Conservation (phyloP, 768 basidiomycete species). For the Epithele typhae region DNA sequence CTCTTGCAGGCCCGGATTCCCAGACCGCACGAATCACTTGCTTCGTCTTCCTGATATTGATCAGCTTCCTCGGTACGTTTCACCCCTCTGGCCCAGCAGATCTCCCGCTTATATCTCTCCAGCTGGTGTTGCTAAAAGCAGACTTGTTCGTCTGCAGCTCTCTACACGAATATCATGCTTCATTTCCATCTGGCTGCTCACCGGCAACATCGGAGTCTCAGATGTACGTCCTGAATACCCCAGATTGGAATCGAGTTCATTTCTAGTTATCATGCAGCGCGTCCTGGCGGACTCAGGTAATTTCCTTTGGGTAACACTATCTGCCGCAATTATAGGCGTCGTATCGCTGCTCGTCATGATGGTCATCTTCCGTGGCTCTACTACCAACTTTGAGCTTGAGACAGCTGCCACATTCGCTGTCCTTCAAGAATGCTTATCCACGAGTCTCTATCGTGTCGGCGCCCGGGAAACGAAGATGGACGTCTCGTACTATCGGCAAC, state of each 20-base stretch:
- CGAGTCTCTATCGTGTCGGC: slow-evolving; percentile 28
- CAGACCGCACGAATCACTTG: slow-evolving; percentile 31
- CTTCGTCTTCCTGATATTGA: slow-evolving; percentile 35
- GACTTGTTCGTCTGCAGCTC: slow-evolving; percentile 39
- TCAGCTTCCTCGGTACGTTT: slow-evolving; percentile 35
- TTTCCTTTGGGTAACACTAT: slow-evolving; percentile 40
- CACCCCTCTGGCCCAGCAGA: neutral
- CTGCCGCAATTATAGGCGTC: slow-evolving; percentile 34
- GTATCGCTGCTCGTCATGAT: slow-evolving; percentile 35
- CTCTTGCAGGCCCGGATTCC: slow-evolving; percentile 23
- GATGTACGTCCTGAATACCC: slow-evolving; percentile 24
- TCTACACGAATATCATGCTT: slow-evolving; percentile 44
- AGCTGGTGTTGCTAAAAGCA: slow-evolving; percentile 41
- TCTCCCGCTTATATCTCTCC: slow-evolving; percentile 3
- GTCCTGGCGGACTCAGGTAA: slow-evolving; percentile 24
- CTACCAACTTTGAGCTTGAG: slow-evolving; percentile 39
- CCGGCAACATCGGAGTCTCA: slow-evolving; percentile 29
- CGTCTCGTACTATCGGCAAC: slow-evolving; percentile 13
- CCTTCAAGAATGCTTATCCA: slow-evolving; percentile 31
- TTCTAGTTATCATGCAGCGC: slow-evolving; percentile 13
- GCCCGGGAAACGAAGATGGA: slow-evolving; percentile 13
- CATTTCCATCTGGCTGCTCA: slow-evolving; percentile 43
- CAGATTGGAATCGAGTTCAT: neutral
- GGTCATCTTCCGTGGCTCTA: slow-evolving; percentile 37
- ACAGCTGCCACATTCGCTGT: slow-evolving; percentile 31